These are phyloP conservation scores for Thelonectria discophora DNA, from an alignment of 2,329 filamentous ascomycete genomes.

Conservation along the genomic window DNA sequence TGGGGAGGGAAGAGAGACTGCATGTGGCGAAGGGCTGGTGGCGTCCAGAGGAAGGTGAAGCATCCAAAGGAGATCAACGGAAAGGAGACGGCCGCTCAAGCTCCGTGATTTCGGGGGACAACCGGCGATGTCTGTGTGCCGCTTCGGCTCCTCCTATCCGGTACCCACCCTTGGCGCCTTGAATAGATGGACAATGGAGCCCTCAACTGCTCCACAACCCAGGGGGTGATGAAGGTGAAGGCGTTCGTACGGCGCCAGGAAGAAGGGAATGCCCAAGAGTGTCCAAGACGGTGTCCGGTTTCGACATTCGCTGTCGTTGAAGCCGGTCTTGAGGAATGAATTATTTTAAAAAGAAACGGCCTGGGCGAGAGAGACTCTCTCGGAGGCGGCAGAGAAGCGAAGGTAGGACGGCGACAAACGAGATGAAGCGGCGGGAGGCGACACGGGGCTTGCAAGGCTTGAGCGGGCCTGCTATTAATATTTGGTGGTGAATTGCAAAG, in stretches of 20 bases:
- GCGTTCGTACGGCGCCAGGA: slow-evolving; percentile 12
- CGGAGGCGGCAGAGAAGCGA: slow-evolving; percentile 30
- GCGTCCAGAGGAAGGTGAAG: slow-evolving; percentile 1
- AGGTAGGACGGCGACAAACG: slow-evolving; percentile 26
- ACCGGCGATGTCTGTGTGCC: slow-evolving; percentile 36
- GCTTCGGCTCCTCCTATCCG: slow-evolving; percentile 41
- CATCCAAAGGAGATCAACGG: slow-evolving; percentile 23
- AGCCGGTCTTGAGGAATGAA: neutral
- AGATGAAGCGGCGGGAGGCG: slow-evolving; percentile 31
- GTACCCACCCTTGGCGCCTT: slow-evolving; percentile 39
- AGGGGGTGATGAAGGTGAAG: slow-evolving; percentile 17
- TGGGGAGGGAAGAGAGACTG: neutral
- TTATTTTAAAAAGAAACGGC: neutral
- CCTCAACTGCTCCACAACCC: slow-evolving; percentile 15
- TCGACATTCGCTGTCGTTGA: neutral
- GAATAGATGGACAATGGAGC: slow-evolving; percentile 20
- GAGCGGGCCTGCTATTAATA: slow-evolving; percentile 22
- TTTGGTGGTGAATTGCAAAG: slow-evolving; percentile 9
- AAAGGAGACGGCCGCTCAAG: slow-evolving; percentile 28
- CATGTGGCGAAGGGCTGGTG: neutral
- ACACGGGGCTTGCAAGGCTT: slow-evolving; percentile 29
- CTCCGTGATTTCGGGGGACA: slow-evolving; percentile 38
- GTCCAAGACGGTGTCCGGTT: neutral
- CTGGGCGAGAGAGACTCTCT: slow-evolving; percentile 16
- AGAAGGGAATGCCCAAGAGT: slow-evolving; percentile 4